Conservation (phyloP, 345 rosid genomes). For the Brassica juncea region DNA sequence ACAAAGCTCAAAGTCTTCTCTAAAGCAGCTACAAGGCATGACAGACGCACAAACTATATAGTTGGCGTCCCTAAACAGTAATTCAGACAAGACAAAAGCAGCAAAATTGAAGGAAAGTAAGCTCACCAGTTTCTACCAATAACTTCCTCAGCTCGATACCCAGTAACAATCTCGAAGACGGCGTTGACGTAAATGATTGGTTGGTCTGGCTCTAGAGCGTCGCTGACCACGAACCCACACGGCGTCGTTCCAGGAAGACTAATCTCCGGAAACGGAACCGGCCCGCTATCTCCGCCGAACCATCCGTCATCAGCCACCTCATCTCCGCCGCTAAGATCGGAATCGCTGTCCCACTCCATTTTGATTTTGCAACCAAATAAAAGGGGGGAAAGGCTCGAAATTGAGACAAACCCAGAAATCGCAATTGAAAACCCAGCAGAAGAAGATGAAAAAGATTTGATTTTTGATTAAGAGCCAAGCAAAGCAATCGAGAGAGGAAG, state of each 20-base stretch:
- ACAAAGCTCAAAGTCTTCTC: not conserved
- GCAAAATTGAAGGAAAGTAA: not conserved
- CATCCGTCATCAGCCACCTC: not conserved
- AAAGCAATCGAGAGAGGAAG: not conserved
- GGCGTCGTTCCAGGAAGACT: slow-evolving; percentile 71
- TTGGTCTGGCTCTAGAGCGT: slow-evolving; percentile 86
- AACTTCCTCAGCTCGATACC: slow-evolving; percentile 93
- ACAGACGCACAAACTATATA: not conserved
- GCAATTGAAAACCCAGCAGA: not conserved
- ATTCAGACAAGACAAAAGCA: not conserved
- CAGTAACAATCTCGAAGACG: slow-evolving; percentile 85
- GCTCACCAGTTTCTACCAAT: slow-evolving; percentile 91
- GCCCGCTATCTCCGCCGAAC: slow-evolving; percentile 32
- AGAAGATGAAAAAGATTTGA: not conserved
- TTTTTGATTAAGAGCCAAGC: not conserved
- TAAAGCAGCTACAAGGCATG: not conserved
- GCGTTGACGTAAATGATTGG: slow-evolving; percentile 89
- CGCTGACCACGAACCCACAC: slow-evolving; percentile 87
- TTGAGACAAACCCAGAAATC: not conserved
- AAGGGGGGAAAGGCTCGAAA: not conserved
- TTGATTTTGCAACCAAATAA: slow-evolving; percentile 1
- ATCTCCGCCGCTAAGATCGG: slow-evolving; percentile 56
- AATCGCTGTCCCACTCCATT: slow-evolving; percentile 99
- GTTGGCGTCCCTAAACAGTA: not conserved
- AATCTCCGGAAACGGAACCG: slow-evolving; percentile 72